phyloP scores from a whole-genome alignment of 2,329 filamentous ascomycete species.

The Sporothrix luriei region DNA sequence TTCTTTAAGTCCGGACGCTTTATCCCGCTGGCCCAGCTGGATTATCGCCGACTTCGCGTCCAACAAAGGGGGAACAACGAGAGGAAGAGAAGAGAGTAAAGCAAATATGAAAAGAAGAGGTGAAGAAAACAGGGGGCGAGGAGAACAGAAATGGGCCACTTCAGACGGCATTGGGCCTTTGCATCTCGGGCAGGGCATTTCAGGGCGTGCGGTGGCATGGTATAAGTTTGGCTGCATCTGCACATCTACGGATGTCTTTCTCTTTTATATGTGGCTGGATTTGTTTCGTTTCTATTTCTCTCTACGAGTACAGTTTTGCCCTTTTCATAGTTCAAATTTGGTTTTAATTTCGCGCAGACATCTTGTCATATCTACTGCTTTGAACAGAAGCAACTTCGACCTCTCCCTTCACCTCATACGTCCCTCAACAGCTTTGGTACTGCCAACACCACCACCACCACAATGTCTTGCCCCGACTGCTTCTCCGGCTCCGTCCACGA shows the following conservation, averaged over 20 bases:
- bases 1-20: constrained; percentile 28
- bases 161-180: too few relatives aligned
- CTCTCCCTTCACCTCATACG: not conserved
- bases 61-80: not conserved
- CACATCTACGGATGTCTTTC: not conserved
- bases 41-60: constrained; percentile 12
- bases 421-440: not conserved
- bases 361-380: not conserved
- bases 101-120: not conserved
- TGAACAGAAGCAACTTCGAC: not conserved
- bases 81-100: not conserved
- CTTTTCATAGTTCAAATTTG: too few relatives aligned
- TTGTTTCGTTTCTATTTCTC: not conserved
- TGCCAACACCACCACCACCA: not conserved
- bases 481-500: constrained; percentile 52
- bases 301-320: too few relatives aligned
- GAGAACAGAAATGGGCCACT: not conserved
- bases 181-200: not conserved
- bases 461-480: constrained; percentile 48
- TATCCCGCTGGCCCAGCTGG: constrained; percentile 6
- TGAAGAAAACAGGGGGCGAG: not conserved
- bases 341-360: too few relatives aligned
- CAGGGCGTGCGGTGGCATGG: not conserved
- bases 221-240: not conserved
- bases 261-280: not conserved